A percentile compares a stretch with the other conserved stretches of the same genome.
Evolutionary conservation across 345 rosid species (phyloP).

Genomic region (Melaleuca alternifolia): DNA sequence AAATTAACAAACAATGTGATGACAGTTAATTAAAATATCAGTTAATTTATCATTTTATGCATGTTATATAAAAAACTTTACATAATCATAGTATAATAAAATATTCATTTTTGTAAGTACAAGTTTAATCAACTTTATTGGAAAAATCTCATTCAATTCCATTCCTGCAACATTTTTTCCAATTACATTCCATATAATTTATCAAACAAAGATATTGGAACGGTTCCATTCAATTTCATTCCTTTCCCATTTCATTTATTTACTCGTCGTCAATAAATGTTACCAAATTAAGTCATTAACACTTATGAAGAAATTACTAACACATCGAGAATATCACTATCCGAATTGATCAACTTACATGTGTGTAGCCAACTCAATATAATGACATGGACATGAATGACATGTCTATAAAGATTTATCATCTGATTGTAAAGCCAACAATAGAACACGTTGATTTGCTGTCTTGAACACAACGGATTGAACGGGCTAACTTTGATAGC

Average conservation of each 20-base stretch:
- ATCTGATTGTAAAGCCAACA: background rate
- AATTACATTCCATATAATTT: background rate
- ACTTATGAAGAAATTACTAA: background rate
- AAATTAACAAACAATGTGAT: background rate
- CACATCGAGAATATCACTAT: background rate
- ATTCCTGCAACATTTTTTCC: background rate
- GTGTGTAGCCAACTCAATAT: background rate
- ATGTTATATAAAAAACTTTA: too few species aligned
- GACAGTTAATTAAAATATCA: background rate
- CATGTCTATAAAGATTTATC: background rate
- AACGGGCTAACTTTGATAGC: background rate
- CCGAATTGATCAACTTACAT: fast-evolving
- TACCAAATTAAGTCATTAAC: background rate
- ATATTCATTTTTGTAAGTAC: background rate
- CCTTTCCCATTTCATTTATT: background rate
- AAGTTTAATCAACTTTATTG: too few species aligned
- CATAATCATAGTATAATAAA: background rate
- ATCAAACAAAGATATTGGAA: background rate
- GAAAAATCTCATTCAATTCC: background rate
- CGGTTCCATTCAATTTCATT: background rate
- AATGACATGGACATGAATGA: background rate
- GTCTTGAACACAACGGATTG: background rate
- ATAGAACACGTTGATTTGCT: background rate
- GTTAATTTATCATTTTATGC: background rate
- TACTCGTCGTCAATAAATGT: background rate